These are phyloP conservation scores for Candida montana DNA, from an alignment of 805 yeast genomes.

Conservation along the genomic window DNA sequence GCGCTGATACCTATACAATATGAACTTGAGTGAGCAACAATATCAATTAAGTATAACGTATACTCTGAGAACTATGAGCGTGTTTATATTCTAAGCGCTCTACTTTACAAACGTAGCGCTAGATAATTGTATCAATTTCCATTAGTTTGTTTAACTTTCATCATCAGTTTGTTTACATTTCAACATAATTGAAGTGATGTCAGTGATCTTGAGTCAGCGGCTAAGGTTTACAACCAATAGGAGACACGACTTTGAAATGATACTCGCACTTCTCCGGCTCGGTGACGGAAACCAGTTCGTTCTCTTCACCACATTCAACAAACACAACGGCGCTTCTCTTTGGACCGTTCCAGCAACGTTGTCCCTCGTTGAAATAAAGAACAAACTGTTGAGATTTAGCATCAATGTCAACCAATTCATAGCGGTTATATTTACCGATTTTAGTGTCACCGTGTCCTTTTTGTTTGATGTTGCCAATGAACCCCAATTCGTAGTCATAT, in stretches of 20 bases:
- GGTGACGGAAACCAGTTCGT: conserved; percentile 55
- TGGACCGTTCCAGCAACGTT: conserved; percentile 94
- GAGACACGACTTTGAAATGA: conserved; percentile 39
- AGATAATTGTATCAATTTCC: no score
- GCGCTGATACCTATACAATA: no score
- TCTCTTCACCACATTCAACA: conserved; percentile 60
- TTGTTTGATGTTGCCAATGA: conserved; percentile 54
- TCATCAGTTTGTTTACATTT: no score
- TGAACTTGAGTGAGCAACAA: not conserved
- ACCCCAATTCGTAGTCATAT: conserved; percentile 61
- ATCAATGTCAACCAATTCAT: conserved; percentile 26
- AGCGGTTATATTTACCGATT: conserved; percentile 41
- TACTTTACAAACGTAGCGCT: not conserved
- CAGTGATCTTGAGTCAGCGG: not conserved
- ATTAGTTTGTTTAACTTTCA: no score
- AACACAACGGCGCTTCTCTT: conserved; percentile 60
- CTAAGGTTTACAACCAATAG: conserved; percentile 33
- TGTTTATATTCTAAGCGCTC: not conserved
- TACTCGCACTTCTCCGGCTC: conserved; percentile 92
- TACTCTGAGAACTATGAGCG: not conserved
- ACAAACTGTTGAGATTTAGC: conserved; percentile 29
- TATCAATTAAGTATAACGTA: not conserved
- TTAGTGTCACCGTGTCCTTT: conserved; percentile 40
- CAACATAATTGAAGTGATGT: no score
- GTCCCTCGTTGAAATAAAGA: conserved; percentile 53